These are phyloP conservation scores for Curvularia lunata DNA, from an alignment of 2,329 filamentous ascomycete genomes.

Conservation along the genomic window DNA sequence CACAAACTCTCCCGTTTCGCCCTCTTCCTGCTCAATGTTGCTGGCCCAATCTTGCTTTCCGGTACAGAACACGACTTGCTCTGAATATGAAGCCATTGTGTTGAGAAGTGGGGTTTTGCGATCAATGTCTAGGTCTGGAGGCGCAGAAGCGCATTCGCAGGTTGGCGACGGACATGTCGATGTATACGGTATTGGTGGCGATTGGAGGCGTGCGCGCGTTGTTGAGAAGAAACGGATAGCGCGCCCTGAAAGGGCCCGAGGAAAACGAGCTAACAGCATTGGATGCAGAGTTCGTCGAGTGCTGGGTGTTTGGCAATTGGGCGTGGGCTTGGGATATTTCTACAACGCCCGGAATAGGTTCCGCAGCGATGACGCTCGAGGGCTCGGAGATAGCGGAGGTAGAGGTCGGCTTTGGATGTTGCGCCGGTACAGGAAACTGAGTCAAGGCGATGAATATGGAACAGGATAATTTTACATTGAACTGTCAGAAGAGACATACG, in stretches of 20 bases:
- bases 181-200: slow-evolving; percentile 31
- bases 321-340: slow-evolving; percentile 1
- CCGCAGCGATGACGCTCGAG: slow-evolving; percentile 9
- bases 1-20: slow-evolving; percentile 60
- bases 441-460: neutral
- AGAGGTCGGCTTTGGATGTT: neutral
- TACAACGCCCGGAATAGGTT: slow-evolving; percentile 8
- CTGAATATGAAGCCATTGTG: slow-evolving; percentile 76
- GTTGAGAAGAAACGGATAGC: slow-evolving; percentile 15
- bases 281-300: neutral
- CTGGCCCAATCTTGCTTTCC: slow-evolving; percentile 81
- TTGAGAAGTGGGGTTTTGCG: slow-evolving; percentile 72
- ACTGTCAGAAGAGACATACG: neutral
- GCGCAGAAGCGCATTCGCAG: slow-evolving; percentile 74
- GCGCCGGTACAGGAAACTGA: too few relatives aligned
- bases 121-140: slow-evolving; percentile 75
- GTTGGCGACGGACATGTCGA: slow-evolving; percentile 72
- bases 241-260: slow-evolving; percentile 1
- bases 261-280: slow-evolving; percentile 9
- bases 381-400: slow-evolving; percentile 2
- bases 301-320: neutral
- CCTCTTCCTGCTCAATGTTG: slow-evolving; percentile 80
- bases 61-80: slow-evolving; percentile 85
- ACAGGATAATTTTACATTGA: neutral
- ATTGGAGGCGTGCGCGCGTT: slow-evolving; percentile 9